These are phyloP conservation scores for Aspergillus fischeri DNA, from an alignment of 2,329 filamentous ascomycete species.

Conservation along the genomic window DNA sequence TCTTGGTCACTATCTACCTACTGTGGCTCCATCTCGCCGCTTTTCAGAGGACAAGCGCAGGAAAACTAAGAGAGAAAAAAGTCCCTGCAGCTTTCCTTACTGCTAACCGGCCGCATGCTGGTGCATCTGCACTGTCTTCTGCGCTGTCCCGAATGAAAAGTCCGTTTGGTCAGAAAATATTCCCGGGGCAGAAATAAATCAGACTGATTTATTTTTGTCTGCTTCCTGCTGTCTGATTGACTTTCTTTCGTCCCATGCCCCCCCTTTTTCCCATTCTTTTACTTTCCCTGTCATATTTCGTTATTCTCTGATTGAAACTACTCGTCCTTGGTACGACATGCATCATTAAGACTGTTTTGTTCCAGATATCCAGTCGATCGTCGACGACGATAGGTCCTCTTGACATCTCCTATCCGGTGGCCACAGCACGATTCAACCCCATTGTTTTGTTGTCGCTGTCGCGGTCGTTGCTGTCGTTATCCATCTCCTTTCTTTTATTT, in stretches of 20 bases:
- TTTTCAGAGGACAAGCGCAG: conserved; percentile 8
- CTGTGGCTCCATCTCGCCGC: conserved; percentile 8
- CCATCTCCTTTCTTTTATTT: not conserved
- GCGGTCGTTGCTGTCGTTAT: conserved; percentile 1
- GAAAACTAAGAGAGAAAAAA: conserved; percentile 15
- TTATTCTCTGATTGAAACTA: conserved; percentile 12
- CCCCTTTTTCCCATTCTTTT: not conserved
- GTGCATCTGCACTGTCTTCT: conserved; percentile 16
- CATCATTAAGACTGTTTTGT: conserved; percentile 19
- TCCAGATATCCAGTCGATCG: conserved; percentile 19
- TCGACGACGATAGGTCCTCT: conserved; percentile 11
- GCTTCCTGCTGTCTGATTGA: conserved; percentile 16
- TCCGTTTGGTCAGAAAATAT: conserved; percentile 20
- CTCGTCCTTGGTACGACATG: conserved; percentile 18
- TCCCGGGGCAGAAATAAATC: conserved; percentile 13
- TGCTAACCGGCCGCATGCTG: conserved; percentile 15
- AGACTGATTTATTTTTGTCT: conserved; percentile 12
- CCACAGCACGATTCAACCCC: conserved; percentile 12
- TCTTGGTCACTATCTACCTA: conserved; percentile 7
- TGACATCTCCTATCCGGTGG: conserved; percentile 6
- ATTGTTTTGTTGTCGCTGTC: conserved; percentile 8
- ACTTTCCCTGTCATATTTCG: conserved; percentile 12
- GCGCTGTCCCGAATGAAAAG: conserved; percentile 20
- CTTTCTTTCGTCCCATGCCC: conserved; percentile 8
- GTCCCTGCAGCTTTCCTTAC: conserved; percentile 32